Conservation (phyloP, 768 basidiomycete species). For the Pleurotus sapidus region DNA sequence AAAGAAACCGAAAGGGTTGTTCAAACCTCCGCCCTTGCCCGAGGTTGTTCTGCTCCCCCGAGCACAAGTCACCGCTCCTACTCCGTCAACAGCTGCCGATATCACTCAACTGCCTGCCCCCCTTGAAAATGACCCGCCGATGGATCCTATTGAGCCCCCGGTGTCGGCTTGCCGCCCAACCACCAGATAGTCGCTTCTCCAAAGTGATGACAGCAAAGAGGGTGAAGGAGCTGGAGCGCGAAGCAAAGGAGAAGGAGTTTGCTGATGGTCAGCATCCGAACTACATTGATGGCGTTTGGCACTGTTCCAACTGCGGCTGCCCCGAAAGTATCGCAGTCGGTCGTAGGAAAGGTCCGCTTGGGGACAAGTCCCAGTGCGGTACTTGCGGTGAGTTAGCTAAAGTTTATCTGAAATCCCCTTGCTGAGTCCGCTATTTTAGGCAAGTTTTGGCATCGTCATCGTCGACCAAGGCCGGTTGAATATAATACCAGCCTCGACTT, state of each 20-base stretch:
- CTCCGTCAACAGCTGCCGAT: slow-evolving; percentile 67
- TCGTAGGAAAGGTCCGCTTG: slow-evolving; percentile 84
- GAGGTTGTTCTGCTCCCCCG: slow-evolving; percentile 54
- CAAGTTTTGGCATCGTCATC: slow-evolving; percentile 88
- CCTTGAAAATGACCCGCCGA: slow-evolving; percentile 51
- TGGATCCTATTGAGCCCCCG: slow-evolving; percentile 24
- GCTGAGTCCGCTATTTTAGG: slow-evolving; percentile 40
- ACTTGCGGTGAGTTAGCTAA: slow-evolving; percentile 71
- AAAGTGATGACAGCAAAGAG: slow-evolving; percentile 56
- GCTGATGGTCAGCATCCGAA: slow-evolving; percentile 82
- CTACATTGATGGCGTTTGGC: slow-evolving; percentile 84
- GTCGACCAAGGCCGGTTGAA: slow-evolving; percentile 74
- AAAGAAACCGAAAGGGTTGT: slow-evolving; percentile 67
- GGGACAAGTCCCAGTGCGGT: slow-evolving; percentile 88
- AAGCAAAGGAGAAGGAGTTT: slow-evolving; percentile 82
- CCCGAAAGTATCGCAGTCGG: slow-evolving; percentile 86
- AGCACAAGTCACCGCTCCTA: slow-evolving; percentile 57
- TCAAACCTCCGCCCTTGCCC: slow-evolving; percentile 68
- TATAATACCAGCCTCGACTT: slow-evolving; percentile 76
- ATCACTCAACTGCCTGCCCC: slow-evolving; percentile 54
- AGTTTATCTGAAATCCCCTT: slow-evolving; percentile 4
- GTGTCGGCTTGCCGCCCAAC: slow-evolving; percentile 28
- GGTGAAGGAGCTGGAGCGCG: slow-evolving; percentile 72
- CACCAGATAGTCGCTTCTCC: slow-evolving; percentile 45
- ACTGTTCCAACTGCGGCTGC: slow-evolving; percentile 93